Evolutionary conservation across 208 protist species (phyloP).

Genomic region (Leptomonas seymouri): DNA sequence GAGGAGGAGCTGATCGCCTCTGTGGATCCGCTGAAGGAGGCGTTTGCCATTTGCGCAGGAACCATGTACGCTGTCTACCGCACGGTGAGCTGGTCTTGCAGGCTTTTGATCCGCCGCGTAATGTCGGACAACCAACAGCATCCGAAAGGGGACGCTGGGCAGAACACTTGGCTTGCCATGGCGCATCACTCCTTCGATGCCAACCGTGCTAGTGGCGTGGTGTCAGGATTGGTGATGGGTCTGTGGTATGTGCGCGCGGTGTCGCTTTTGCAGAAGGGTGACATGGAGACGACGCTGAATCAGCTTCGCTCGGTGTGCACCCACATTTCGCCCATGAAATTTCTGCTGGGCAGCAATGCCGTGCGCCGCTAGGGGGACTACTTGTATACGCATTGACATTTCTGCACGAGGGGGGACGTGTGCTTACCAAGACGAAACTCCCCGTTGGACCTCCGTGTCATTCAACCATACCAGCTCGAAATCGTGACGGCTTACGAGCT

Average conservation of each 20-base stretch:
- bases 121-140: conserved; percentile 26
- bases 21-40: conserved; percentile 64
- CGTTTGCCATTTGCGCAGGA: conserved; percentile 70
- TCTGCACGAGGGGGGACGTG: background rate
- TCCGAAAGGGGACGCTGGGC: conserved; percentile 5
- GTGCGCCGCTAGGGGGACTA: background rate
- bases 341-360: conserved; percentile 34
- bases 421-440: too few relatives aligned
- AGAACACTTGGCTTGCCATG: conserved; percentile 36
- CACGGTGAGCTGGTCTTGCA: conserved; percentile 40
- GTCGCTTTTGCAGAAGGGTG: conserved; percentile 56
- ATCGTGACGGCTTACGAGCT: too few relatives aligned
- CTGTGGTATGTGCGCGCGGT: conserved; percentile 67
- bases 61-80: conserved; percentile 67
- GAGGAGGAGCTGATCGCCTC: conserved; percentile 38
- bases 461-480: too few relatives aligned
- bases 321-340: conserved; percentile 42
- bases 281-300: conserved; percentile 45
- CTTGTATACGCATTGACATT: background rate
- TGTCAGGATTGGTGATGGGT: conserved; percentile 47
- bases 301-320: conserved; percentile 43
- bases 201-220: conserved; percentile 39
- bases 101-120: conserved; percentile 37
- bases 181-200: conserved; percentile 28
- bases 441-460: too few relatives aligned